phyloP scores from a whole-genome alignment of 805 yeast species.

The Candida adriatica region DNA sequence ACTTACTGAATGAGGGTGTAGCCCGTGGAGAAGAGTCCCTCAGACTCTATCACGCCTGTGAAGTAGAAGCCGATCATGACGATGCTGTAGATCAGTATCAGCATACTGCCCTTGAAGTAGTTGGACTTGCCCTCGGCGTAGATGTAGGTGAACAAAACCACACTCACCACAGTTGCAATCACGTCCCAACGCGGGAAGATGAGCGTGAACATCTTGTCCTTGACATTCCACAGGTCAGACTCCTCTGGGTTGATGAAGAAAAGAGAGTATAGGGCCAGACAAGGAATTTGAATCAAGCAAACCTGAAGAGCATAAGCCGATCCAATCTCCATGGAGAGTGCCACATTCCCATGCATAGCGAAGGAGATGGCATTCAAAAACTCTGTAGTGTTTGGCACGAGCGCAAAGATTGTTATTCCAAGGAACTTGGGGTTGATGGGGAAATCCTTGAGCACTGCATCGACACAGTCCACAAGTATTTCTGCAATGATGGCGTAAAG shows the following conservation, averaged over 20 bases:
- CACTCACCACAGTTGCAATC: constrained; percentile 76
- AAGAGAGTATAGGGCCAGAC: constrained; percentile 73
- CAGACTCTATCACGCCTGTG: constrained; percentile 23
- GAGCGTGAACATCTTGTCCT: constrained; percentile 57
- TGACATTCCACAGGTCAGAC: constrained; percentile 23
- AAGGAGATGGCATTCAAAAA: constrained; percentile 94
- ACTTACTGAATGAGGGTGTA: constrained; percentile 7
- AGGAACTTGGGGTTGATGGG: constrained; percentile 88
- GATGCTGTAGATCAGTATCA: constrained; percentile 71
- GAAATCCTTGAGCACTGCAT: constrained; percentile 67
- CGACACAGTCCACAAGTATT: constrained; percentile 87
- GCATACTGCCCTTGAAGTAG: constrained; percentile 89
- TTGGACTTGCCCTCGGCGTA: constrained; percentile 97
- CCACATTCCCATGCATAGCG: constrained; percentile 93
- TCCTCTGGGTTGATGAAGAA: constrained; percentile 33
- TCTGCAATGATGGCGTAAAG: constrained; percentile 93
- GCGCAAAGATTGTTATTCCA: constrained; percentile 90
- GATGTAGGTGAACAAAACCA: constrained; percentile 83
- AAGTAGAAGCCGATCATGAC: constrained; percentile 78
- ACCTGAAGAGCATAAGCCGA: constrained; percentile 96
- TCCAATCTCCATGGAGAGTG: constrained; percentile 95
- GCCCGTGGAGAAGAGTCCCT: constrained; percentile 2
- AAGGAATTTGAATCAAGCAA: constrained; percentile 87
- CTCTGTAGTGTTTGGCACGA: constrained; percentile 96
- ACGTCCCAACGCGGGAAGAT: constrained; percentile 96